These are phyloP conservation scores for Komagataella pseudopastoris DNA, from an alignment of 805 yeast genomes.

Conservation along the genomic window DNA sequence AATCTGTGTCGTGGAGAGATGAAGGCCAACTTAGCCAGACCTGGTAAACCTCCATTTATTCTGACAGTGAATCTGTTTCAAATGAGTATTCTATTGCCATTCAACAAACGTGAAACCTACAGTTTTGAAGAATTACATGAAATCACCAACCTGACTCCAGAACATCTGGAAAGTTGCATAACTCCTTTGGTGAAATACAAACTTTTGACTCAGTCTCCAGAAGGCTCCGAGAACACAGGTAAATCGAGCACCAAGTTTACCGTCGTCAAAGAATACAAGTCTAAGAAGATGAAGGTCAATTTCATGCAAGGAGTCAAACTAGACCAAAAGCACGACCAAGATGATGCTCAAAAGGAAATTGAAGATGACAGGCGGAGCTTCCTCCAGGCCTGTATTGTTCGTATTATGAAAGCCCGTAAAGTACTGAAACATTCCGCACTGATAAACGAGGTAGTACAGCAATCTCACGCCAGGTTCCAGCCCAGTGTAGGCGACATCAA, in stretches of 20 bases:
- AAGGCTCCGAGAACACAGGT: slow-evolving; percentile 38
- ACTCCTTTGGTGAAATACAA: slow-evolving; percentile 70
- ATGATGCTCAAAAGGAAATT: slow-evolving; percentile 66
- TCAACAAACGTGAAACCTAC: slow-evolving; percentile 51
- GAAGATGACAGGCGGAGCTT: slow-evolving; percentile 78
- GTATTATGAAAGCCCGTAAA: slow-evolving; percentile 93
- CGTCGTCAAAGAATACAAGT: slow-evolving; percentile 70
- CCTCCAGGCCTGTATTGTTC: slow-evolving; percentile 85
- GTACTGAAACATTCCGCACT: slow-evolving; percentile 64
- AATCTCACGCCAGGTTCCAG: slow-evolving; percentile 62
- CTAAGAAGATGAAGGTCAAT: slow-evolving; percentile 74
- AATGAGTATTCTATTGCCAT: slow-evolving; percentile 76
- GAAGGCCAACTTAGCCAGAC: slow-evolving; percentile 70
- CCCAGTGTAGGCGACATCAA: slow-evolving; percentile 83
- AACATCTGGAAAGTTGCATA: slow-evolving; percentile 62
- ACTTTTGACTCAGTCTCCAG: slow-evolving; percentile 53
- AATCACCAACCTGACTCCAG: slow-evolving; percentile 52
- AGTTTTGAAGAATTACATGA: slow-evolving; percentile 49
- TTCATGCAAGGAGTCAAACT: slow-evolving; percentile 28
- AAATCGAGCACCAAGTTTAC: slow-evolving; percentile 48
- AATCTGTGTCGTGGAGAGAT: slow-evolving; percentile 85
- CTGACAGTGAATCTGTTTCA: slow-evolving; percentile 80
- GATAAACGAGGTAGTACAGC: slow-evolving; percentile 79
- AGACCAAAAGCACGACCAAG: slow-evolving; percentile 57
- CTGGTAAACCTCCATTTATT: slow-evolving; percentile 68